A percentile compares a stretch with the other conserved stretches of the same genome.
Evolutionary conservation across 169 alveolate species (phyloP).

Genomic region (Eimeria mitis): DNA sequence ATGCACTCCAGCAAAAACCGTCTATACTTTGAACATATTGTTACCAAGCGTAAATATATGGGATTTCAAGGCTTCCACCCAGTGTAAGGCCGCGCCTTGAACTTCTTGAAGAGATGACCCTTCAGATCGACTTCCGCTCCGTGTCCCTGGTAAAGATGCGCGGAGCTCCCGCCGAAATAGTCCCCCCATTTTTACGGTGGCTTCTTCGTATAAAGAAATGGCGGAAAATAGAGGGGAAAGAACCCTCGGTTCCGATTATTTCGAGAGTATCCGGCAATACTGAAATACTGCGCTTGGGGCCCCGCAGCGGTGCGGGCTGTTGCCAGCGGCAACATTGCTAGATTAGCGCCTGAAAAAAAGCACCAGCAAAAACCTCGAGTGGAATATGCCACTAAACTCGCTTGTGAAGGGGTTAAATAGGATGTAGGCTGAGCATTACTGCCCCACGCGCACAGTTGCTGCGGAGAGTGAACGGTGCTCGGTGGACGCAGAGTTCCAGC

Average conservation of each 20-base stretch:
- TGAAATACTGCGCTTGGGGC: slow-evolving; percentile 6
- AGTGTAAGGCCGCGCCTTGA: not conserved
- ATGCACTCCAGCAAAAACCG: not conserved
- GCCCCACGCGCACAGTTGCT: slow-evolving; percentile 34
- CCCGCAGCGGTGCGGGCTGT: slow-evolving; percentile 48
- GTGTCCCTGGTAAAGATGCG: not conserved
- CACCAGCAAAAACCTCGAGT: not conserved
- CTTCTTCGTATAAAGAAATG: not conserved
- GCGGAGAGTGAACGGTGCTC: slow-evolving; percentile 38
- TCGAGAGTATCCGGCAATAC: not conserved
- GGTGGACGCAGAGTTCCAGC: slow-evolving; percentile 23
- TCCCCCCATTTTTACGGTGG: not conserved
- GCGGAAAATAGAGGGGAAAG: not conserved
- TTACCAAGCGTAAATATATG: not conserved
- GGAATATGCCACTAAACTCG: not conserved
- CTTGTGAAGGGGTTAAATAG: not conserved
- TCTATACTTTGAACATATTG: not conserved
- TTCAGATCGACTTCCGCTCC: not conserved
- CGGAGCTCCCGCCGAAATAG: not conserved
- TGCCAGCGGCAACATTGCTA: slow-evolving; percentile 41
- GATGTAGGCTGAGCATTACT: slow-evolving; percentile 44
- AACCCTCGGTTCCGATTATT: not conserved
- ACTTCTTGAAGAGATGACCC: slow-evolving; percentile 31
- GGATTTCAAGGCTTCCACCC: not conserved
- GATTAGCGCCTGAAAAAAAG: not conserved